These are phyloP conservation scores for Cyclanthera cordifolia DNA, from an alignment of 306 rosid genomes.

Conservation along the genomic window DNA sequence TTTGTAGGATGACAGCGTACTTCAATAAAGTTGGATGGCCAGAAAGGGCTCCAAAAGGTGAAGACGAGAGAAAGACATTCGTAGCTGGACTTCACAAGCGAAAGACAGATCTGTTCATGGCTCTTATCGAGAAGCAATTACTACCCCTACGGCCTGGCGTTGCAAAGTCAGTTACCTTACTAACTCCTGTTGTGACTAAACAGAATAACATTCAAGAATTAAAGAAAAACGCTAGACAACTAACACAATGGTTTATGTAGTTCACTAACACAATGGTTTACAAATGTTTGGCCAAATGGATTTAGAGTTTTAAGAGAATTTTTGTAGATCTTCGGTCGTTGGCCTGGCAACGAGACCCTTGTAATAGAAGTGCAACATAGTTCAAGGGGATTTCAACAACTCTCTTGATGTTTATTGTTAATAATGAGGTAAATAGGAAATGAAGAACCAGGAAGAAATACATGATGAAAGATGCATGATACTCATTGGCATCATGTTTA, in stretches of 20 bases:
- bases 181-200: neutral
- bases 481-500: neutral
- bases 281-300: too few relatives aligned
- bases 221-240: too few relatives aligned
- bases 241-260: too few relatives aligned
- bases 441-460: neutral
- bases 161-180: constrained; percentile 61
- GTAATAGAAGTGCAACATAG: too few relatives aligned
- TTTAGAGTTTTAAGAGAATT: too few relatives aligned
- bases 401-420: neutral
- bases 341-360: too few relatives aligned
- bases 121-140: constrained; percentile 77
- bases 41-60: constrained; percentile 56
- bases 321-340: too few relatives aligned
- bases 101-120: constrained; percentile 89
- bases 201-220: too few relatives aligned
- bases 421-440: neutral
- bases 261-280: too few relatives aligned
- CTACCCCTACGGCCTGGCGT: constrained; percentile 97
- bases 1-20: constrained; percentile 81
- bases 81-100: constrained; percentile 88
- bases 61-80: constrained; percentile 70
- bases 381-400: neutral
- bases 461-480: neutral
- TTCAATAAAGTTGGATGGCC: constrained; percentile 94